Conservation (phyloP, 306 rosid species). For the Begonia masoniana region DNA sequence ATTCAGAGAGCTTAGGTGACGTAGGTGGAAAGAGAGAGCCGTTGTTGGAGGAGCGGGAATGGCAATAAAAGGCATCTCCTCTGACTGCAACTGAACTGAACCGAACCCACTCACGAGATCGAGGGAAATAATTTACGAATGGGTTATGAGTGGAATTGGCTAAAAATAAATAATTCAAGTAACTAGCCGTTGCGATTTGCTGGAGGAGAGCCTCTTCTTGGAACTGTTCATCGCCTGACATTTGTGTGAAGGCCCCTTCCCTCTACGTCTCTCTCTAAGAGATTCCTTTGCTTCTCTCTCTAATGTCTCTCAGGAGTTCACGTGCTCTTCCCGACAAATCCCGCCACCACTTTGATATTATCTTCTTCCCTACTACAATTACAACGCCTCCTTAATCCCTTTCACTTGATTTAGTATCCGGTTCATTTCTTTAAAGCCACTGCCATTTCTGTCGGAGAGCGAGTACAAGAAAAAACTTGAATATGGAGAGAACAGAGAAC, state of each 20-base stretch:
- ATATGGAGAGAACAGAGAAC: no score
- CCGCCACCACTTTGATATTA: constrained; percentile 2
- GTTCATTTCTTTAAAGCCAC: neutral
- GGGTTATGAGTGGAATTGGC: neutral
- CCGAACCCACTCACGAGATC: constrained; percentile 15
- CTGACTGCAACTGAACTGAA: constrained; percentile 4
- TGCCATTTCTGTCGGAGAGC: no score
- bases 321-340: constrained; percentile 32
- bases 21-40: constrained; percentile 29
- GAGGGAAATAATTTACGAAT: neutral
- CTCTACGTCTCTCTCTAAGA: constrained; percentile 4
- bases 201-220: constrained; percentile 21
- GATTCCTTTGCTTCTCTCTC: constrained; percentile 16
- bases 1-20: no score
- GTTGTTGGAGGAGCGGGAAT: constrained; percentile 46
- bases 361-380: constrained; percentile 16
- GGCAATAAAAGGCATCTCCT: constrained; percentile 16
- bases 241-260: constrained; percentile 15
- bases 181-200: constrained; percentile 69
- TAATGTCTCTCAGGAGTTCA: constrained; percentile 16
- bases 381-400: constrained; percentile 14
- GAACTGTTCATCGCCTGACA: constrained; percentile 37
- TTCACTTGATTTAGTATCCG: constrained; percentile 2
- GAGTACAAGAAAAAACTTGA: no score
- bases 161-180: neutral